Evolutionary conservation across 116 monocot species (phyloP).

Genomic region (Cymodocea nodosa): DNA sequence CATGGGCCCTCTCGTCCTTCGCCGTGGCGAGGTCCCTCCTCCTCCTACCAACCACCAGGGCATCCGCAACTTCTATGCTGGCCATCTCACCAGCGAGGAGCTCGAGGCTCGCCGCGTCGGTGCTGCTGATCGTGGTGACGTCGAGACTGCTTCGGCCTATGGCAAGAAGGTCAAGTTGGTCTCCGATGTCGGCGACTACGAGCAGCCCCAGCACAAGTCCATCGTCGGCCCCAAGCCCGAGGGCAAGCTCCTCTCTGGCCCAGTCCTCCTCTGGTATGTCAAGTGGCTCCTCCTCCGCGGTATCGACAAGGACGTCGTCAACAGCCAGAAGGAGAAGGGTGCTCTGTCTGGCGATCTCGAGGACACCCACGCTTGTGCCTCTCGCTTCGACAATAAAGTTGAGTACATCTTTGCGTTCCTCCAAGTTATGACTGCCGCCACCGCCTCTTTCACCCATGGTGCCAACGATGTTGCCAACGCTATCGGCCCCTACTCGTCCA

Average conservation of each 20-base stretch:
- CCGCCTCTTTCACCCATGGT: conserved; percentile 6
- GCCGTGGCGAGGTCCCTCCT: conserved; percentile 4
- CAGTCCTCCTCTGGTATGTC: too few relatives aligned
- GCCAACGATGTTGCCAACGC: conserved; percentile 6
- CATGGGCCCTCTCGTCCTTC: background rate
- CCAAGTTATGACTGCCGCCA: too few relatives aligned
- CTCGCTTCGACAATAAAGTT: conserved; percentile 1
- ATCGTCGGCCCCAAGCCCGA: background rate
- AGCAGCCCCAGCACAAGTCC: background rate
- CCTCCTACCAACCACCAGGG: background rate
- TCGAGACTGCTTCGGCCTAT: too few relatives aligned
- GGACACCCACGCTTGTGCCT: conserved; percentile 6
- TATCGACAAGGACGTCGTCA: conserved; percentile 2
- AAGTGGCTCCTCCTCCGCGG: too few relatives aligned
- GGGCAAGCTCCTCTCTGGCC: too few relatives aligned
- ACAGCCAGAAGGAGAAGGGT: conserved; percentile 1
- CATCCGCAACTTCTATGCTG: conserved; percentile 3
- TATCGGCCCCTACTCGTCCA: conserved; percentile 4
- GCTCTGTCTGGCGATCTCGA: conserved; percentile 3
- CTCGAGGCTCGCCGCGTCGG: background rate
- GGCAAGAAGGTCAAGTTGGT: too few relatives aligned
- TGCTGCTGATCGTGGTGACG: background rate
- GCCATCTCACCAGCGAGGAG: conserved; percentile 2
- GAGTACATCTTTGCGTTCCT: conserved; percentile 3
- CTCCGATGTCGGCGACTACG: background rate